Percentiles rank a stretch among this genome's conserved stretches.
phyloP scores from a whole-genome alignment of 2,329 filamentous ascomycete species.

The Aspergillus fischeri region DNA sequence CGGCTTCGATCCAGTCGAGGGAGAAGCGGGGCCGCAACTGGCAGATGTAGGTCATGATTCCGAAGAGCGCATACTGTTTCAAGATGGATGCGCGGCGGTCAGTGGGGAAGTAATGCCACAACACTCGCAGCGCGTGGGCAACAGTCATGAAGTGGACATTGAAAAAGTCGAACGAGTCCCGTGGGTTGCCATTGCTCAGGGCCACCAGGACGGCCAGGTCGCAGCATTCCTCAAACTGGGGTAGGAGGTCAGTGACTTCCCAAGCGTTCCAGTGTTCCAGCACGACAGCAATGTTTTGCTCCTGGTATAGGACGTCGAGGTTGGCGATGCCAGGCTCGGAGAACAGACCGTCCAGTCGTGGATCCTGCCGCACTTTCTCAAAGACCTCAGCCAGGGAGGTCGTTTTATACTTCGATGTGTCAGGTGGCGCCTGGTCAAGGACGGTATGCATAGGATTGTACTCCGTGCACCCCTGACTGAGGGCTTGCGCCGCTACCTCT shows the following conservation, averaged over 20 bases:
- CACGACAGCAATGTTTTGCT: not conserved
- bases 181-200: not conserved
- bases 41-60: slow-evolving; percentile 1
- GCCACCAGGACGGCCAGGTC: not conserved
- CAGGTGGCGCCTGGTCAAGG: not conserved
- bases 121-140: not conserved
- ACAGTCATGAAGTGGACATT: slow-evolving; percentile 2
- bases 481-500: slow-evolving; percentile 2
- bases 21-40: slow-evolving; percentile 1
- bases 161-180: slow-evolving; percentile 3
- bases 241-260: not conserved
- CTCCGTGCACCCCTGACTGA: slow-evolving; percentile 4
- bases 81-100: not conserved
- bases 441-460: not conserved
- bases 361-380: not conserved
- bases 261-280: slow-evolving; percentile 5
- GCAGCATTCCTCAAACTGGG: slow-evolving; percentile 1
- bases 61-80: slow-evolving; percentile 3
- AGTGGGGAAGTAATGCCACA: not conserved
- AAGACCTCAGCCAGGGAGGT: not conserved
- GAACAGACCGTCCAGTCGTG: not conserved
- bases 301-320: not conserved
- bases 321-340: not conserved
- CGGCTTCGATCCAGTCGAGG: not conserved
- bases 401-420: slow-evolving; percentile 3